Base-by-base conservation (phyloP, 2,329 filamentous ascomycete genomes). In the Juglanconis sp. region DNA sequence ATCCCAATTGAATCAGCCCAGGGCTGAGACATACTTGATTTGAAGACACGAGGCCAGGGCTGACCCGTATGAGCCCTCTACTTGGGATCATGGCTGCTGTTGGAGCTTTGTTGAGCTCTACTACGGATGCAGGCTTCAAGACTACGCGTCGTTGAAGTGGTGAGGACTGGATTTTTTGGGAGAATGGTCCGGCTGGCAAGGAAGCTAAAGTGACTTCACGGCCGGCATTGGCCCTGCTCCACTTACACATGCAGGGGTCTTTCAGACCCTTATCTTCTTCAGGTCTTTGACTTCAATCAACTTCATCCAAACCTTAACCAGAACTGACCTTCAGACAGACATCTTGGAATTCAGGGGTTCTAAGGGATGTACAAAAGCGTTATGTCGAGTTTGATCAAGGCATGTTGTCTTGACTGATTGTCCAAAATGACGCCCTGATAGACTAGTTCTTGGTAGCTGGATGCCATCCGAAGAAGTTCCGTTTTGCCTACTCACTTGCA, bases 11-110 rank as follows among this genome's bases (percentile, higher is more conserved):
- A 49, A 30, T 13, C 13, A 4, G 5, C 24, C 11, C 7, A 46
- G 11, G 17, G 46, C 32, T 44, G 5, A 17, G 44, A 67, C 67
- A 64, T 70, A 77, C 72, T 69, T 71, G 65, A 65, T 67, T 70
- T 68, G 74, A 70, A 68, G 77, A 68, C 68, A 73, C 75, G 65
- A 78, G 71, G 65, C 77, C 73, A 56, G 77, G 75, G 68, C 73
- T 71, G 61, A 78, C 75, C 72, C 76, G 79, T 63, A 78, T 74
- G 58, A 85, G 68, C 66, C 81, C 79, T 78, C 78, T 79, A 66
- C 80, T 80, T 69, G 80, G 79, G 70, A 86, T 74, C 83, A 87
- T 87, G 66, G 68, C 56, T 60, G 51, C 52, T 36, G 40, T 36
- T 60, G 44, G 44, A 58, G 63, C 49, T 62, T 57, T 56, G 40